Evolutionary conservation across 768 basidiomycete species (phyloP).

Genomic region (Agaricus sinodeliciosus): DNA sequence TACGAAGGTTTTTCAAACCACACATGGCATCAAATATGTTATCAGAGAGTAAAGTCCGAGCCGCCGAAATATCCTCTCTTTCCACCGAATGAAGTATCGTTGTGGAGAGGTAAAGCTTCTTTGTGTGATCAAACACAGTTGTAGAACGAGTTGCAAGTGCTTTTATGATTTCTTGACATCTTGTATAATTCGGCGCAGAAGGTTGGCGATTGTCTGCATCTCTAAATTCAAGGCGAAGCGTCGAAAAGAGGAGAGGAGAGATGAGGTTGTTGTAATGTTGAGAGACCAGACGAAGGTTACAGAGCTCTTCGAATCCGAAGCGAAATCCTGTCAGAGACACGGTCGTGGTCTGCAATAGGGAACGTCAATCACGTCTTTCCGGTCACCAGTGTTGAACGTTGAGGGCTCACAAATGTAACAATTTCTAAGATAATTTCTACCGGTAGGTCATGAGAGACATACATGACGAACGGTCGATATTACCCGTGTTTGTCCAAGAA

Average conservation of each 20-base stretch:
- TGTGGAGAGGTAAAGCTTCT: neutral
- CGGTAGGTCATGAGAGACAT: neutral
- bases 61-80: neutral
- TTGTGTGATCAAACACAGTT: neutral
- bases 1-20: neutral
- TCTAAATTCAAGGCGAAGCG: neutral
- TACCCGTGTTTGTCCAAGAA: too few species aligned
- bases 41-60: neutral
- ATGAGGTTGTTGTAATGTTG: neutral
- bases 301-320: neutral
- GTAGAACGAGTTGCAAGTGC: neutral
- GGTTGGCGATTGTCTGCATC: neutral
- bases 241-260: neutral
- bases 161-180: constrained; percentile 5
- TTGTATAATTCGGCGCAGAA: neutral
- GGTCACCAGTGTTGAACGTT: neutral
- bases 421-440: constrained; percentile 2
- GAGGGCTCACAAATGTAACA: neutral
- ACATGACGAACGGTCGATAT: too few species aligned
- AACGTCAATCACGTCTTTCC: neutral
- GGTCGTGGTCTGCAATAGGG: too few species aligned
- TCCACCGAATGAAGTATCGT: neutral
- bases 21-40: constrained; percentile 3
- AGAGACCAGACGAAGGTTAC: constrained; percentile 4
- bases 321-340: too few species aligned